A percentile compares a stretch with the other conserved stretches of the same genome.
Conservation (phyloP, 2,329 filamentous ascomycete species). For the Diaporthe citriasiana region DNA sequence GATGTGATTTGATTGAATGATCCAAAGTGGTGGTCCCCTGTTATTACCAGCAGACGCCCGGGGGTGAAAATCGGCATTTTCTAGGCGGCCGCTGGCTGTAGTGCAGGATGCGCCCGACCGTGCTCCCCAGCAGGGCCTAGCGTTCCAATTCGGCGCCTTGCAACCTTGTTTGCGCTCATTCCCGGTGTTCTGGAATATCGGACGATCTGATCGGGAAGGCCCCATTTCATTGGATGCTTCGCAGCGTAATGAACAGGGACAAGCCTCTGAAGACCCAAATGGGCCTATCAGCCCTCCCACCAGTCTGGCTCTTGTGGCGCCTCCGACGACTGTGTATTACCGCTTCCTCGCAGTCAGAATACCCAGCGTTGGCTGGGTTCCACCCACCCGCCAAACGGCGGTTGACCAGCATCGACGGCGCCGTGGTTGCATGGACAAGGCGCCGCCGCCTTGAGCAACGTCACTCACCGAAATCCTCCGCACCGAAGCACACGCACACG, state of each 20-base stretch:
- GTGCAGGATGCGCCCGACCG: constrained; percentile 22
- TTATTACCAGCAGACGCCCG: constrained; percentile 27
- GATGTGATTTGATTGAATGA: constrained; percentile 22
- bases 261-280: constrained; percentile 5
- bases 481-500: constrained; percentile 32
- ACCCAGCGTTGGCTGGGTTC: constrained; percentile 14
- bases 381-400: constrained; percentile 21
- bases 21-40: constrained; percentile 18
- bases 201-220: constrained; percentile 38
- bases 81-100: constrained; percentile 14
- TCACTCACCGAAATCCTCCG: constrained; percentile 33
- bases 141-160: constrained; percentile 24
- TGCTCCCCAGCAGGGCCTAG: constrained; percentile 35
- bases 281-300: constrained; percentile 15
- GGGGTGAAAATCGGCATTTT: constrained; percentile 24
- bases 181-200: constrained; percentile 36
- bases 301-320: constrained; percentile 14
- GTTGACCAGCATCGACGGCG: constrained; percentile 27
- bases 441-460: constrained; percentile 20
- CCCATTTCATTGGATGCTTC: constrained; percentile 21
- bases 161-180: constrained; percentile 27
- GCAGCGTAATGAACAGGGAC: constrained; percentile 17
- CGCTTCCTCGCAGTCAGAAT: background rate
- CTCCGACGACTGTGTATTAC: constrained; percentile 28
- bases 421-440: constrained; percentile 24